phyloP scores from a whole-genome alignment of 176 grass and related monocot genomes.

The Oryza meyeriana region DNA sequence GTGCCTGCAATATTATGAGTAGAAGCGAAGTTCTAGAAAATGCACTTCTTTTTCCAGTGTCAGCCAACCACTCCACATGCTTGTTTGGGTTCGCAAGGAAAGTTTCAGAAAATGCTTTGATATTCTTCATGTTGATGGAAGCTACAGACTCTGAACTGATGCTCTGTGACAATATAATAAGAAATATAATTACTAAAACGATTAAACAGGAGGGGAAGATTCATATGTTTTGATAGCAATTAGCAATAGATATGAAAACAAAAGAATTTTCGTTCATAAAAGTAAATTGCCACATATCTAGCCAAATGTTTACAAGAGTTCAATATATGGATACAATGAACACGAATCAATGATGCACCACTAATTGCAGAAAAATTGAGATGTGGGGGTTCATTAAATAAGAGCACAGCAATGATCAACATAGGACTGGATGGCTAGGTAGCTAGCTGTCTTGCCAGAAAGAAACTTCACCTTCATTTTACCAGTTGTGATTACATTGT shows the following conservation, averaged over 20 bases:
- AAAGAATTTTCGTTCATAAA: background rate
- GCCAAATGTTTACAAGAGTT: background rate
- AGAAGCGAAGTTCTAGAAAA: slow-evolving; percentile 67
- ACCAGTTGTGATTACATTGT: slow-evolving; percentile 43
- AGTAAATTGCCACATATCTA: background rate
- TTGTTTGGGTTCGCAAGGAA: slow-evolving; percentile 57
- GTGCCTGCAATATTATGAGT: slow-evolving; percentile 67
- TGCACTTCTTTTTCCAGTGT: slow-evolving; percentile 48
- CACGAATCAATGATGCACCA: background rate
- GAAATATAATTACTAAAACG: slow-evolving; percentile 10
- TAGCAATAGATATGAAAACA: slow-evolving; percentile 11
- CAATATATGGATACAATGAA: slow-evolving; percentile 16
- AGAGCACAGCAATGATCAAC: background rate
- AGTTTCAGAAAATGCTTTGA: slow-evolving; percentile 65
- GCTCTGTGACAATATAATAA: slow-evolving; percentile 46
- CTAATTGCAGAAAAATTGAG: background rate
- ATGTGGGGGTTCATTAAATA: background rate
- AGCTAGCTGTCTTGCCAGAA: background rate
- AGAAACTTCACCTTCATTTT: slow-evolving; percentile 65
- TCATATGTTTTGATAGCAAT: background rate
- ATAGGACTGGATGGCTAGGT: background rate
- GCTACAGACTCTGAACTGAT: slow-evolving; percentile 46
- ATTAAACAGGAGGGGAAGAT: background rate
- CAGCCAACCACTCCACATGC: slow-evolving; percentile 64
- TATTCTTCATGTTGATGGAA: slow-evolving; percentile 76